Percentiles rank a stretch among this genome's conserved stretches.
Evolutionary conservation across 2,329 filamentous ascomycete genomes (phyloP).

Genomic region (Aspergillus novoparasiticus): DNA sequence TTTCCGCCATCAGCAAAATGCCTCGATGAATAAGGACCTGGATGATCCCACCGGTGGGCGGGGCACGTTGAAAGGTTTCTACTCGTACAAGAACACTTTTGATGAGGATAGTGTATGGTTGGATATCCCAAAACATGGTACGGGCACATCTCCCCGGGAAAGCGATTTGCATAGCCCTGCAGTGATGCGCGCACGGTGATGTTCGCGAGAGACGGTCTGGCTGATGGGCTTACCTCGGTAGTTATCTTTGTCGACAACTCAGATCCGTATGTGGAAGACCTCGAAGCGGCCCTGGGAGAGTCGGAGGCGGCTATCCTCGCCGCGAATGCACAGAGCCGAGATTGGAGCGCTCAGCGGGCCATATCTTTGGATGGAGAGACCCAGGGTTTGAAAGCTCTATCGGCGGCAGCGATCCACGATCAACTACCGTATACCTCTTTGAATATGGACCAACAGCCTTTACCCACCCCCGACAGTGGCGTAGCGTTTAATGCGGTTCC

Average conservation of each 20-base stretch:
- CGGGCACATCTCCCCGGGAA: slow-evolving; percentile 11
- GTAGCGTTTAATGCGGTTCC: slow-evolving; percentile 25
- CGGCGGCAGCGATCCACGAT: slow-evolving; percentile 52
- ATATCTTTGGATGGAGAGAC: slow-evolving; percentile 40
- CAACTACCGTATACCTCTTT: slow-evolving; percentile 33
- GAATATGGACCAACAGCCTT: slow-evolving; percentile 27
- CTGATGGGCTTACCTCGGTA: slow-evolving; percentile 25
- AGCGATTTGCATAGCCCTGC: neutral
- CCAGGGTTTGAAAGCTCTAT: slow-evolving; percentile 58
- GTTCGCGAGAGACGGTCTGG: slow-evolving; percentile 4
- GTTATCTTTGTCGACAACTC: slow-evolving; percentile 65
- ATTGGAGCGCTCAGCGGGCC: slow-evolving; percentile 36
- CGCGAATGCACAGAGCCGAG: slow-evolving; percentile 31
- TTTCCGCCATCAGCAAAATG: slow-evolving; percentile 70
- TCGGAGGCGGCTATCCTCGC: slow-evolving; percentile 33
- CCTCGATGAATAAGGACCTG: slow-evolving; percentile 62
- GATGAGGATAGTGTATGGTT: slow-evolving; percentile 63
- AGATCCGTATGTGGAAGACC: slow-evolving; percentile 61
- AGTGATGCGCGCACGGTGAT: neutral
- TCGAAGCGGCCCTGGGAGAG: slow-evolving; percentile 38
- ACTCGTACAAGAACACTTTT: slow-evolving; percentile 68
- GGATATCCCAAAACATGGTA: slow-evolving; percentile 62
- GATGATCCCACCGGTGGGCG: slow-evolving; percentile 41
- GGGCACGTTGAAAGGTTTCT: slow-evolving; percentile 61
- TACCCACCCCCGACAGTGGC: slow-evolving; percentile 21